Evolutionary conservation across 2,329 filamentous ascomycete species (phyloP).

Genomic region (Pyrenophora teres): DNA sequence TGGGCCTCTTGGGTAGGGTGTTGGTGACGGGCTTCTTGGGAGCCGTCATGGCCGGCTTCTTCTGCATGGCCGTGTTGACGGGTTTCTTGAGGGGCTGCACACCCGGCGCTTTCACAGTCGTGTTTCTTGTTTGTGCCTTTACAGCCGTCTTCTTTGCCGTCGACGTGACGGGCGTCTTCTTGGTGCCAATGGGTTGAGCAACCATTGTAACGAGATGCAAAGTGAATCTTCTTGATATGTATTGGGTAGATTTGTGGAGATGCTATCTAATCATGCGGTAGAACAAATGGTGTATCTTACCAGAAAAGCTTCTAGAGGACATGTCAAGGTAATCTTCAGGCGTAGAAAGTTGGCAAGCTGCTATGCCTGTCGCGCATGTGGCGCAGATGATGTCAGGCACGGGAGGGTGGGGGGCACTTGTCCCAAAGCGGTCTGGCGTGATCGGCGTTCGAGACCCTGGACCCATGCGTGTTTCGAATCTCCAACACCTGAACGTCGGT

Average conservation of each 20-base stretch:
- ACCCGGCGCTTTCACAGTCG: constrained; percentile 8
- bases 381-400: constrained; percentile 35
- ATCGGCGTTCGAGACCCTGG: constrained; percentile 26
- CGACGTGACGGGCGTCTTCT: constrained; percentile 25
- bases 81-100: constrained; percentile 25
- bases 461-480: constrained; percentile 26
- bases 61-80: constrained; percentile 22
- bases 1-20: constrained; percentile 17
- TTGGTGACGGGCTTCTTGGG: constrained; percentile 6
- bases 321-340: constrained; percentile 4
- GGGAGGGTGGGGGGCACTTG: constrained; percentile 21
- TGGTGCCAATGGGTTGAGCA: constrained; percentile 34
- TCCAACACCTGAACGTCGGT: constrained; percentile 11
- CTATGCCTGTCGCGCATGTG: constrained; percentile 13
- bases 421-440: constrained; percentile 29
- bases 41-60: constrained; percentile 16
- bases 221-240: background rate
- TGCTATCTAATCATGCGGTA: background rate
- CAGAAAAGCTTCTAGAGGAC: background rate
- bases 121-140: constrained; percentile 5
- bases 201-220: constrained; percentile 21
- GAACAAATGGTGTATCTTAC: background rate
- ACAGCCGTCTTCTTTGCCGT: constrained; percentile 23
- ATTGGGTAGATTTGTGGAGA: background rate
- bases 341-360: constrained; percentile 22